Evolutionary conservation across 106 monocot genomes (phyloP), one percentile per base, ranked within the genome.

Genomic region (Posidonia australis): DNA sequence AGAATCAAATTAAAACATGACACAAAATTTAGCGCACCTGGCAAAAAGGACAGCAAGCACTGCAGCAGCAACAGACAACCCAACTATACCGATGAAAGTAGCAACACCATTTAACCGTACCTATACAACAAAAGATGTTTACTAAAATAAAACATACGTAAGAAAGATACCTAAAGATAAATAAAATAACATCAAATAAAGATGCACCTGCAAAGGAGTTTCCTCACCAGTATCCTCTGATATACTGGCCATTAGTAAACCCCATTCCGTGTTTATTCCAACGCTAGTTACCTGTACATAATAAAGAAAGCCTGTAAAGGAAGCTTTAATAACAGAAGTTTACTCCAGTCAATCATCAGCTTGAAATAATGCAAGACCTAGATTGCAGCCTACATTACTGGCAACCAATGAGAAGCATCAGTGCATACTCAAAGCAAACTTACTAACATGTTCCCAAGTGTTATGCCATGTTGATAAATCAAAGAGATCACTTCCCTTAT

Each of bases 251-350:
- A 98, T 98, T 57, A 98, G 69, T 71, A 90, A 72, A 48, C 96
- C 96, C 96, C 96, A 98, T 79, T 98, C 96, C 32, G 96, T 98
- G 74, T 98, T 98, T 51, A 85, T 71, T 65, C 96, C 96, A 17
- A 98, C 96, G 72, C 84, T 84, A 63, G 90, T 90, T 46, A 90
- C 87, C 96, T 96, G 54, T 16, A 30, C 7, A 31, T 31, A 5
- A 21, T 31, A 7, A 31, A 31, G 29, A 12, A 13, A 46, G 13
- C 20, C 10, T 14, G n/a, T n/a, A n/a, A n/a, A n/a, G n/a, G 2
- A 48, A 16, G 48, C 13, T 1, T 48, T n/a, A 48, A 48, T n/a
- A 48, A 48, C 36, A 36, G 5, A 36, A 36, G 7, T 4, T 36
- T 36, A 36, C 36, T 36, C 36, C 36, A 36, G 36, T 7, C 2